Conservation (phyloP, 441 rosid genomes). For the Erodium texanum region DNA sequence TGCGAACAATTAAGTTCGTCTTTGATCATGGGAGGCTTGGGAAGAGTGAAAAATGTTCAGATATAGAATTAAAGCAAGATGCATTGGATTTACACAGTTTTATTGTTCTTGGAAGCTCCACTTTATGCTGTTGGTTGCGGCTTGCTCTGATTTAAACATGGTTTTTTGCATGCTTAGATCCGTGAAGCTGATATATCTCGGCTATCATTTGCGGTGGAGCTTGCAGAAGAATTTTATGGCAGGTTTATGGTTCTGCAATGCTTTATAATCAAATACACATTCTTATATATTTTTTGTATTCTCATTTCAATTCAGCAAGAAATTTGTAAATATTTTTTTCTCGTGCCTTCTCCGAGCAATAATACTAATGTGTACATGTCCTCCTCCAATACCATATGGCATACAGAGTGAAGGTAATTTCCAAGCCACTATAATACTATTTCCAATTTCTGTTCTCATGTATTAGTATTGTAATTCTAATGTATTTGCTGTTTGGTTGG, state of each 20-base stretch:
- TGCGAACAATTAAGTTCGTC: too few species aligned
- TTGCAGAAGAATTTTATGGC: slow-evolving; percentile 99
- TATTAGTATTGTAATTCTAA: slow-evolving; percentile 15
- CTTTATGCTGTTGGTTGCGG: background rate
- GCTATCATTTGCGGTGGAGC: slow-evolving; percentile 96
- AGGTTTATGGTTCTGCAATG: slow-evolving; percentile 43
- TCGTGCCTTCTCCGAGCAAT: slow-evolving; percentile 14
- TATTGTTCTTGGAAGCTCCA: background rate
- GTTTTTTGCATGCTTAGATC: slow-evolving; percentile 41
- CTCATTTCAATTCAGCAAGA: background rate
- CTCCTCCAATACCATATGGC: slow-evolving; percentile 27
- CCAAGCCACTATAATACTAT: background rate
- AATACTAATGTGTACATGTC: slow-evolving; percentile 34
- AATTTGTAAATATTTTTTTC: slow-evolving; percentile 13
- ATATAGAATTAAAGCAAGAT: background rate
- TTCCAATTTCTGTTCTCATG: slow-evolving; percentile 16
- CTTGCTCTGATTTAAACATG: background rate
- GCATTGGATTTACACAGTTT: background rate
- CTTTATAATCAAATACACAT: slow-evolving; percentile 16
- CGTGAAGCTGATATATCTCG: slow-evolving; percentile 98
- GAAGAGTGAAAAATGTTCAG: background rate
- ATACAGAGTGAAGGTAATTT: slow-evolving; percentile 87
- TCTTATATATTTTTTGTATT: slow-evolving; percentile 4
- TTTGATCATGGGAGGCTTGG: too few species aligned
- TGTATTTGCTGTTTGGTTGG: slow-evolving; percentile 22